A percentile compares a stretch with the other conserved stretches of the same genome.
phyloP scores from a whole-genome alignment of 2,329 filamentous ascomycete species.

The Trichoderma cornu-damae region DNA sequence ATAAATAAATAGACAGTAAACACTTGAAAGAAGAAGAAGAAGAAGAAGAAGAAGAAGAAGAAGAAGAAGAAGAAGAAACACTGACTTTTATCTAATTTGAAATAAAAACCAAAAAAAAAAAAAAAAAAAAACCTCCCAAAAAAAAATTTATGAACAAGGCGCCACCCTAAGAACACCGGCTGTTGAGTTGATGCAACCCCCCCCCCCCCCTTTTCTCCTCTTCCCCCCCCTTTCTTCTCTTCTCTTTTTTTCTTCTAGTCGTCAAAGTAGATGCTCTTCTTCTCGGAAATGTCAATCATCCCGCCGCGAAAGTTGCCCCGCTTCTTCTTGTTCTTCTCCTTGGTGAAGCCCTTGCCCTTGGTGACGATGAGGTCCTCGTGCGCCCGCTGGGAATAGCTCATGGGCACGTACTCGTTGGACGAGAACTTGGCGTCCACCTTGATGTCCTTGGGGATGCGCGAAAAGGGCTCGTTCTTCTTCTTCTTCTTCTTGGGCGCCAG shows the following conservation, averaged over 20 bases:
- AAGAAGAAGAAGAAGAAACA: not conserved
- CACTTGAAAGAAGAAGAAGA: not conserved
- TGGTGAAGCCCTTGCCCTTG: conserved; percentile 94
- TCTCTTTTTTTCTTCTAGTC: conserved; percentile 48
- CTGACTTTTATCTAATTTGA: too few relatives aligned
- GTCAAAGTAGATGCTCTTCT: conserved; percentile 91
- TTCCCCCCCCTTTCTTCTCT: not conserved
- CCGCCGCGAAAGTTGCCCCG: conserved; percentile 86
- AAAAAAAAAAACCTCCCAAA: too few relatives aligned
- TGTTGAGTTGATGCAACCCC: conserved; percentile 21
- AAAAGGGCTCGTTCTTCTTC: conserved; percentile 64
- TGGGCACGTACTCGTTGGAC: conserved; percentile 75
- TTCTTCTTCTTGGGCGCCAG: conserved; percentile 40
- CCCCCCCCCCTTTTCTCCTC: not conserved
- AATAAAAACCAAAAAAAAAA: not conserved
- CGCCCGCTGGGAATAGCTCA: conserved; percentile 85
- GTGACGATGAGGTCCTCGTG: conserved; percentile 85
- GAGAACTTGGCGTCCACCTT: conserved; percentile 63
- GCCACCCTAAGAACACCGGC: conserved; percentile 25
- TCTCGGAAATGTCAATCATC: conserved; percentile 72
- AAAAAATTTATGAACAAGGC: too few relatives aligned
- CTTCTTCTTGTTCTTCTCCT: conserved; percentile 99
- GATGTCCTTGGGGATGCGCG: conserved; percentile 65
- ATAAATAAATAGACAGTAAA: not conserved
- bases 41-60: not conserved